Evolutionary conservation across 176 grass and related monocot species (phyloP).

Genomic region (Luzula sylvatica): DNA sequence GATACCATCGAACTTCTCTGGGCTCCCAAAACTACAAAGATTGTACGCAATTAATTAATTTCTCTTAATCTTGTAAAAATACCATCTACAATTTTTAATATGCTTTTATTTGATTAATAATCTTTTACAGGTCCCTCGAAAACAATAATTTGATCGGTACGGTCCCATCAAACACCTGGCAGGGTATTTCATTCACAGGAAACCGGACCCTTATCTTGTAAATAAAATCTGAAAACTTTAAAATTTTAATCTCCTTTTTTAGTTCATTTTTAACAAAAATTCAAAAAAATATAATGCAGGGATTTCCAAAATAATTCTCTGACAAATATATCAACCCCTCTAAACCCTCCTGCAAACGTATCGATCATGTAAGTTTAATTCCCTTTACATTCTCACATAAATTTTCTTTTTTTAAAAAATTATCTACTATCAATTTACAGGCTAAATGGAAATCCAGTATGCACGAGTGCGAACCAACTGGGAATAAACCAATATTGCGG

Average conservation of each 20-base stretch:
- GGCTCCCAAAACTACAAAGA: constrained; percentile 55
- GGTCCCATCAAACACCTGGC: constrained; percentile 69
- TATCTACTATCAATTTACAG: constrained; percentile 59
- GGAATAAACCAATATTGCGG: constrained; percentile 31
- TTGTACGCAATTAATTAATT: constrained; percentile 50
- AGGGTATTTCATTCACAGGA: constrained; percentile 23
- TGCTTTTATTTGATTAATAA: constrained; percentile 17
- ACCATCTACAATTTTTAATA: constrained; percentile 16
- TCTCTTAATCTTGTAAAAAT: background rate
- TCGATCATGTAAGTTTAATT: constrained; percentile 66
- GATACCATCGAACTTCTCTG: constrained; percentile 61
- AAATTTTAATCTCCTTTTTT: background rate
- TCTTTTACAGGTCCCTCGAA: constrained; percentile 53
- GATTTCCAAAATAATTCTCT: constrained; percentile 86
- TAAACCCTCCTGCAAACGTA: constrained; percentile 66
- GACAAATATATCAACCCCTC: constrained; percentile 32
- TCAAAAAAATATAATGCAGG: constrained; percentile 36
- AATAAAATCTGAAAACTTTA: constrained; percentile 11
- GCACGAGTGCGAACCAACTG: constrained; percentile 25
- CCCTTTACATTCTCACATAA: constrained; percentile 9
- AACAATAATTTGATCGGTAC: constrained; percentile 48
- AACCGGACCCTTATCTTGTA: constrained; percentile 73
- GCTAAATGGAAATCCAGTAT: constrained; percentile 73
- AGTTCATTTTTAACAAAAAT: constrained; percentile 7
- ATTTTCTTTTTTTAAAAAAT: constrained; percentile 7